Evolutionary conservation across 108 stramenopile genomes (phyloP), one percentile per base, ranked within the genome.

Genomic region (Nannochloropsis oceanica): DNA sequence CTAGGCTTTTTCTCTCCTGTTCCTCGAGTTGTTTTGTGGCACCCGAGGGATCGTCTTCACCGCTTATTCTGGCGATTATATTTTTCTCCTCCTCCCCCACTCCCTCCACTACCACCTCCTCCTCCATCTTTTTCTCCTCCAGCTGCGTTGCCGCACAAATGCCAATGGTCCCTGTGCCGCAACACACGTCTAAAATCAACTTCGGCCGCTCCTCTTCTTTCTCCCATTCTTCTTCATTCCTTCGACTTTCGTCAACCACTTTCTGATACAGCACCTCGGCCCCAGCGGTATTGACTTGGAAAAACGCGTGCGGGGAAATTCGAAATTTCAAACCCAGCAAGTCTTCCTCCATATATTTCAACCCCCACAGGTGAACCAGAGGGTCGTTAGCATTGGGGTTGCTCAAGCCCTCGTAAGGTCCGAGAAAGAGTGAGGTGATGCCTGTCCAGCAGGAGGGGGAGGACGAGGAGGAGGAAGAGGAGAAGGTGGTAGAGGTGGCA

Each of bases 151-250:
- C 84, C 8, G 84, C 84, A 81, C 93, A 91, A 26, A 97, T 84
- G 12, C 97, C 97, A 79, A 97, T 97, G 13, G 95, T 94, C 11
- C 97, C 97, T 42, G 97, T 96, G 8, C 97, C 97, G 88, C 97
- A 97, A 91, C 96, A 97, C 0, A 97, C 96, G 84, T 97, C 97
- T 43, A 97, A 90, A 1, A 95, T 85, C 20, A 95, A n/a, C 59
- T n/a, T 73, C 5, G 5, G 59, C n/a, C 22, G 8, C 59, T 73
- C 59, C 0, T 18, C 59, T 3, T 18, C 59, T 10, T n/a, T 10
- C 18, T 9, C 59, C n/a, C 59, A 7, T 8, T 73, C 5, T 22
- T 24, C 25, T 22, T 12, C 22, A 12, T 50, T 3, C 13, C 84
- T 12, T 44, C n/a, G n/a, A 5, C 87, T 11, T 80, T 84, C 87